Evolutionary conservation across 352 stramenopile genomes (phyloP).

Genomic region (Aphanomyces invadans): DNA sequence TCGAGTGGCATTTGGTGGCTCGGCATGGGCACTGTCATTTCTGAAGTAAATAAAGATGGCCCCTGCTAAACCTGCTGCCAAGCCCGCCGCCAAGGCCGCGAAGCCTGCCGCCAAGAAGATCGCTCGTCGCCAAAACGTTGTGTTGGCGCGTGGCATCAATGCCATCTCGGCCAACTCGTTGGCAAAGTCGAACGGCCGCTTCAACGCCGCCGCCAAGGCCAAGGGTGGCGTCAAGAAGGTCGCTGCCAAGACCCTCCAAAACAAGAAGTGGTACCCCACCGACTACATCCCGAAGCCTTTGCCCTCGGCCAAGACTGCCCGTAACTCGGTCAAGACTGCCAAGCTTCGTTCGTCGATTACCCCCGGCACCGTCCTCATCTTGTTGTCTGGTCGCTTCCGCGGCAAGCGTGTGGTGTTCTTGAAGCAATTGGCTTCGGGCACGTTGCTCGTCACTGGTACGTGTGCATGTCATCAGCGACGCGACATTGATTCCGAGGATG

Average conservation of each 20-base stretch:
- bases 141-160: conserved; percentile 70
- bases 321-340: conserved; percentile 78
- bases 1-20: conserved; percentile 7
- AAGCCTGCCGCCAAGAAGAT: conserved; percentile 20
- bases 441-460: conserved; percentile 93
- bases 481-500: conserved; percentile 21
- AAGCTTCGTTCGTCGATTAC: conserved; percentile 95
- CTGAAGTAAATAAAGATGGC: conserved; percentile 22
- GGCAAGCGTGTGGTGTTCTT: conserved; percentile 98
- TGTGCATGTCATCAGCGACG: background rate
- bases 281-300: conserved; percentile 59
- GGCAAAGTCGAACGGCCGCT: conserved; percentile 49
- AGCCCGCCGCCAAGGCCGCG: background rate
- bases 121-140: conserved; percentile 45
- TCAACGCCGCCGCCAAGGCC: conserved; percentile 49
- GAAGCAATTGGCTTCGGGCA: conserved; percentile 94
- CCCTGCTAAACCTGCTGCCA: conserved; percentile 15
- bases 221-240: conserved; percentile 41
- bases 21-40: conserved; percentile 19
- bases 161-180: conserved; percentile 64
- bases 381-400: conserved; percentile 94
- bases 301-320: conserved; percentile 56
- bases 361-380: conserved; percentile 95
- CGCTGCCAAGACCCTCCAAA: conserved; percentile 35
- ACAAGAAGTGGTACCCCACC: conserved; percentile 69